phyloP scores from a whole-genome alignment of 257 asterid genomes.

The Solanum dulcamara region DNA sequence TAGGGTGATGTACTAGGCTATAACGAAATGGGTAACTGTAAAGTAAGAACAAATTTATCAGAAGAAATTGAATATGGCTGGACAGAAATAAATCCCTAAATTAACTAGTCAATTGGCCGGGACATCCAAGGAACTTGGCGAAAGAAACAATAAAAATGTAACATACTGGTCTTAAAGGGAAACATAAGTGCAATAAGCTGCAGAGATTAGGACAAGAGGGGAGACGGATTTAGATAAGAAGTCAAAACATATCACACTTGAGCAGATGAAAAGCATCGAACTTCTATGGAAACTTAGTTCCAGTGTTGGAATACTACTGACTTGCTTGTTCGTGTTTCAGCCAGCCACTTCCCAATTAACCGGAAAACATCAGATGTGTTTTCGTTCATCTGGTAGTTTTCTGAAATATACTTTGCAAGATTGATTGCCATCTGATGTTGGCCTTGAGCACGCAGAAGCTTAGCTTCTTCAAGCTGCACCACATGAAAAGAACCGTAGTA shows the following conservation, averaged over 20 bases:
- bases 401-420: slow-evolving; percentile 81
- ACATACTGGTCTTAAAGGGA: background rate
- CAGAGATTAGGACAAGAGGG: background rate
- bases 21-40: background rate
- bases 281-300: background rate
- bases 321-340: slow-evolving; percentile 97
- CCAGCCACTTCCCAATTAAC: slow-evolving; percentile 93
- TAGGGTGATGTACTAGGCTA: background rate
- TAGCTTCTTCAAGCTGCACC: slow-evolving; percentile 89
- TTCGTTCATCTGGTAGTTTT: slow-evolving; percentile 39
- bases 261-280: background rate
- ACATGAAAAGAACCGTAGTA: background rate
- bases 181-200: background rate
- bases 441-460: slow-evolving; percentile 94
- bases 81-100: background rate
- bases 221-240: background rate
- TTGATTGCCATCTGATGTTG: slow-evolving; percentile 92
- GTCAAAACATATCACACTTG: background rate
- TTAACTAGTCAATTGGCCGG: background rate
- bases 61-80: background rate
- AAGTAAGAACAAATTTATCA: background rate
- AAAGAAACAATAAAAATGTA: background rate
- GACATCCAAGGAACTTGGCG: background rate
- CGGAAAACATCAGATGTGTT: slow-evolving; percentile 80
- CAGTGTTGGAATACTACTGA: slow-evolving; percentile 20